phyloP scores from a whole-genome alignment of 2,329 filamentous ascomycete species.

The Exophiala calicioides region DNA sequence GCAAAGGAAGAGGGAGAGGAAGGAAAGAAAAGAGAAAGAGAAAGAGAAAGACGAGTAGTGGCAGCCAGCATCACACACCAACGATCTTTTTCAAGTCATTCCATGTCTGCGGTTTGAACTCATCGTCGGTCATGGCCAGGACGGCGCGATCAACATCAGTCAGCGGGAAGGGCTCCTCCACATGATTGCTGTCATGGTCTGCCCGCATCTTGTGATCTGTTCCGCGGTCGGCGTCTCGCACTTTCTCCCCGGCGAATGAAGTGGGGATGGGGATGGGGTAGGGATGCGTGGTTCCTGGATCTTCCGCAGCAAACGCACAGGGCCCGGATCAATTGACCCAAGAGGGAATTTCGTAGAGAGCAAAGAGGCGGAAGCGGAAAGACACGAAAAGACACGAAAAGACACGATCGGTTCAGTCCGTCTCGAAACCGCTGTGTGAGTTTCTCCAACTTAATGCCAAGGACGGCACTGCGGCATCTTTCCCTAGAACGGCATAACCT shows the following conservation, averaged over 20 bases:
- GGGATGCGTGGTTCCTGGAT: neutral
- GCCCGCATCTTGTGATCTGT: constrained; percentile 5
- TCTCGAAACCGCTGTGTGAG: neutral
- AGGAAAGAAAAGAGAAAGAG: too few relatives aligned
- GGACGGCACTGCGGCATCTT: too few relatives aligned
- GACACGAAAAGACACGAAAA: constrained; percentile 10
- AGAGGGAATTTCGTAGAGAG: neutral
- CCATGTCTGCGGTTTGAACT: constrained; percentile 56
- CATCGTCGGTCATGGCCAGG: constrained; percentile 54
- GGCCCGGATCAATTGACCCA: constrained; percentile 9
- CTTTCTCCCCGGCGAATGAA: too few relatives aligned
- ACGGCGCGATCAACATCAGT: constrained; percentile 52
- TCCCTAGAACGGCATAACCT: too few relatives aligned
- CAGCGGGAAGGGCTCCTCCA: constrained; percentile 44
- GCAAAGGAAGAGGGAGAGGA: too few relatives aligned
- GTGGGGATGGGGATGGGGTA: neutral
- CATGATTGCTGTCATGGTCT: constrained; percentile 6
- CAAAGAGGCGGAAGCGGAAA: constrained; percentile 2
- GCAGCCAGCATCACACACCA: constrained; percentile 39
- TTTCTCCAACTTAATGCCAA: neutral
- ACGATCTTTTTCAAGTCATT: constrained; percentile 54
- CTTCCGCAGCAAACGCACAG: too few relatives aligned
- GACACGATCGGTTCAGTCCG: neutral
- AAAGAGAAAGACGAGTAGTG: constrained; percentile 4
- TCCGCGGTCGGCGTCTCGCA: too few relatives aligned